Percentiles rank a stretch among this genome's conserved stretches.
Evolutionary conservation across 176 grass and related monocot genomes (phyloP).

Genomic region (Luzula sylvatica): DNA sequence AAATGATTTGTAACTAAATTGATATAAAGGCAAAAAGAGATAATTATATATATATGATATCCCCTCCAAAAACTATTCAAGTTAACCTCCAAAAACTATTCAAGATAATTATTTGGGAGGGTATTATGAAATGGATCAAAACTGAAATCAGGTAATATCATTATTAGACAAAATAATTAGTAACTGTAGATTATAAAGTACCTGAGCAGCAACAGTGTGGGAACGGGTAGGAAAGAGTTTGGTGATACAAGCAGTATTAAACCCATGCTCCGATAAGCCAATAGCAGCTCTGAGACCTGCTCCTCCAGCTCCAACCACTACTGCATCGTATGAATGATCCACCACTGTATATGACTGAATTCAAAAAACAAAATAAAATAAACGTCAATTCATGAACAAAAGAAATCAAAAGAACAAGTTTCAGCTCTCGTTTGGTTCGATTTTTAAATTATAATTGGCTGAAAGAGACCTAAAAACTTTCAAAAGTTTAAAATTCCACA

Average conservation of each 20-base stretch:
- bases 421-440: no score
- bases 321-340: constrained; percentile 89
- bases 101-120: no score
- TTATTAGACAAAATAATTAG: background rate
- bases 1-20: background rate
- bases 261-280: constrained; percentile 87
- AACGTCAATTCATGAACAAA: no score
- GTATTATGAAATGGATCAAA: background rate
- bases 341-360: constrained; percentile 79
- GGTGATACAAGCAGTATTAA: constrained; percentile 97
- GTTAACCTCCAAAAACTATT: no score
- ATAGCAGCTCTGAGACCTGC: constrained; percentile 86
- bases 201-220: constrained; percentile 90
- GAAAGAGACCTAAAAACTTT: no score
- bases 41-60: no score
- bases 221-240: constrained; percentile 98
- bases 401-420: no score
- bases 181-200: constrained; percentile 9
- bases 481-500: background rate
- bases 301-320: constrained; percentile 86
- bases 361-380: constrained; percentile 12
- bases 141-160: constrained; percentile 1
- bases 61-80: no score
- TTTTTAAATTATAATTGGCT: no score
- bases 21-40: background rate